Evolutionary conservation across 208 protist genomes (phyloP).

Genomic region (Lotmaria passim): DNA sequence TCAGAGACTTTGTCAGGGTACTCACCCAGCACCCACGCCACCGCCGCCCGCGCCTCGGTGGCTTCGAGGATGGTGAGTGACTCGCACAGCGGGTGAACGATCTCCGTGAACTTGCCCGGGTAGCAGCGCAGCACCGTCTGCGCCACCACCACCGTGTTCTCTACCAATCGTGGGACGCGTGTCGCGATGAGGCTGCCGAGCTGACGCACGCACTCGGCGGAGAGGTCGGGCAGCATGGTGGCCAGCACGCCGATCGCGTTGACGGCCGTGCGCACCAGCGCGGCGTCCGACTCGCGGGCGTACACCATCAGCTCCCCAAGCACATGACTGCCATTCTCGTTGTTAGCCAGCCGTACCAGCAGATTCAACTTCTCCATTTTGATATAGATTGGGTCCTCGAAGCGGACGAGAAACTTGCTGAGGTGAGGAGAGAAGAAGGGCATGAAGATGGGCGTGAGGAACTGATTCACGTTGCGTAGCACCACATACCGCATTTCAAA

Average conservation of each 20-base stretch:
- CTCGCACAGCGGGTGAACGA: slow-evolving; percentile 95
- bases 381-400: slow-evolving; percentile 99
- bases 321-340: slow-evolving; percentile 87
- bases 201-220: slow-evolving; percentile 93
- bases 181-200: slow-evolving; percentile 96
- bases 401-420: slow-evolving; percentile 97
- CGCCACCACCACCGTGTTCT: slow-evolving; percentile 98
- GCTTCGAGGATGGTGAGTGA: slow-evolving; percentile 96
- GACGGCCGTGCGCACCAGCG: slow-evolving; percentile 96
- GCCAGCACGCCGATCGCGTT: slow-evolving; percentile 96
- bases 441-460: slow-evolving; percentile 83
- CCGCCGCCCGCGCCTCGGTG: slow-evolving; percentile 95
- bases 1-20: slow-evolving; percentile 96
- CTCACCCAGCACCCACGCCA: slow-evolving; percentile 99
- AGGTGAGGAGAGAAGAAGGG: slow-evolving; percentile 77
- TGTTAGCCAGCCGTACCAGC: slow-evolving; percentile 94
- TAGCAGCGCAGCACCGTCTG: slow-evolving; percentile 97
- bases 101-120: slow-evolving; percentile 92
- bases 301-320: slow-evolving; percentile 95
- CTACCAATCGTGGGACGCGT: slow-evolving; percentile 96
- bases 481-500: slow-evolving; percentile 98
- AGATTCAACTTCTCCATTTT: slow-evolving; percentile 99
- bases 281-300: slow-evolving; percentile 96
- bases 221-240: slow-evolving; percentile 93
- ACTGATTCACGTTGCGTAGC: slow-evolving; percentile 97